Conservation (phyloP, 164 flowering plant species). For the Houttuynia cordata region DNA sequence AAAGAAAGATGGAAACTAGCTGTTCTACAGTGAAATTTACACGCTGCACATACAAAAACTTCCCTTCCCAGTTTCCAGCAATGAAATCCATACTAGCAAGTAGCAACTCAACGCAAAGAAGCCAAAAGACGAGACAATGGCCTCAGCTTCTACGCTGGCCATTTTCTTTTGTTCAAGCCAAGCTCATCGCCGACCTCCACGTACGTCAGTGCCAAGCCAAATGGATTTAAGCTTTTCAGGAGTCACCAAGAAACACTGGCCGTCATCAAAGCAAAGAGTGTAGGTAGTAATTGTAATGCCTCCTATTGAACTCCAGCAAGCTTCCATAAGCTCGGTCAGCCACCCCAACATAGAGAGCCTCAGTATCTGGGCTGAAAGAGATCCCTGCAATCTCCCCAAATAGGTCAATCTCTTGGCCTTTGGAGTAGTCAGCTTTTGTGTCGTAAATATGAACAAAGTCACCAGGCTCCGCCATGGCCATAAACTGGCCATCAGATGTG, state of each 20-base stretch:
- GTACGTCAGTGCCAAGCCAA: background rate
- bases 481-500: constrained; percentile 68
- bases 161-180: too few relatives aligned
- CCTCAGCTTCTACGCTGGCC: too few relatives aligned
- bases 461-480: constrained; percentile 96
- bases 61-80: too few relatives aligned
- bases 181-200: too few relatives aligned
- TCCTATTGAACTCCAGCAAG: constrained; percentile 65
- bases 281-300: constrained; percentile 29
- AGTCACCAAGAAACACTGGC: background rate
- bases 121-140: too few relatives aligned
- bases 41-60: too few relatives aligned
- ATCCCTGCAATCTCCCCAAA: constrained; percentile 96
- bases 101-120: too few relatives aligned
- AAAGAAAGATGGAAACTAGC: too few relatives aligned
- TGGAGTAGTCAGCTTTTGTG: constrained; percentile 38
- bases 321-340: constrained; percentile 88
- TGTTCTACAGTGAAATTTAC: too few relatives aligned
- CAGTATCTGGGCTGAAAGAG: constrained; percentile 88
- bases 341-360: constrained; percentile 74
- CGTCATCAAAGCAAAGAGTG: constrained; percentile 21
- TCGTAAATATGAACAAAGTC: constrained; percentile 81
- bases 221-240: too few relatives aligned
- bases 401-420: constrained; percentile 65
- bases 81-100: too few relatives aligned